These are phyloP conservation scores for Corchorus olitorius DNA, from an alignment of 345 rosid genomes.

Conservation along the genomic window DNA sequence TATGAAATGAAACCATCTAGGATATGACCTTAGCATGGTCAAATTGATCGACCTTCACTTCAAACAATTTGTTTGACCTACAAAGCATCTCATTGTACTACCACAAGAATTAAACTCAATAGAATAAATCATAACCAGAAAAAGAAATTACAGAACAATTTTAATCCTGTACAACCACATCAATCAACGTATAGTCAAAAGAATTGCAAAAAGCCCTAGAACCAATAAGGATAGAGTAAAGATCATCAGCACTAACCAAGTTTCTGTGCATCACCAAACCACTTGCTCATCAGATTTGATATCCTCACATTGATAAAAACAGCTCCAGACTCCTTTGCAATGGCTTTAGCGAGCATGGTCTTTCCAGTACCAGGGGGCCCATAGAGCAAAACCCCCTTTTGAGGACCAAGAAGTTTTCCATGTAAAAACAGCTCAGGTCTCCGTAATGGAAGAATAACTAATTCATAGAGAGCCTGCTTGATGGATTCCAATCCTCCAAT, in stretches of 20 bases:
- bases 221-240: background rate
- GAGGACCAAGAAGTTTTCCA: constrained; percentile 98
- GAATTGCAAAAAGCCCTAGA: background rate
- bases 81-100: background rate
- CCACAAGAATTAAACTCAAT: background rate
- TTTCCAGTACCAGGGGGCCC: constrained; percentile 99
- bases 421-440: constrained; percentile 89
- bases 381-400: constrained; percentile 87
- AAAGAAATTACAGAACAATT: background rate
- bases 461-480: constrained; percentile 80
- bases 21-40: background rate
- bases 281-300: constrained; percentile 93
- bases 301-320: constrained; percentile 90
- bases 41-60: background rate
- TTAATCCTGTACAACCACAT: background rate
- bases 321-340: constrained; percentile 96
- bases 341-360: constrained; percentile 99
- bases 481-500: constrained; percentile 88
- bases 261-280: constrained; percentile 99
- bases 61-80: background rate
- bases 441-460: constrained; percentile 83
- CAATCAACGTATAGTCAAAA: background rate
- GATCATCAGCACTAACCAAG: constrained; percentile 61
- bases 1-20: constrained; percentile 4
- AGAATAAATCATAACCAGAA: background rate